Evolutionary conservation across 75 land plant species (phyloP).

Genomic region (Cupressus sempervirens): DNA sequence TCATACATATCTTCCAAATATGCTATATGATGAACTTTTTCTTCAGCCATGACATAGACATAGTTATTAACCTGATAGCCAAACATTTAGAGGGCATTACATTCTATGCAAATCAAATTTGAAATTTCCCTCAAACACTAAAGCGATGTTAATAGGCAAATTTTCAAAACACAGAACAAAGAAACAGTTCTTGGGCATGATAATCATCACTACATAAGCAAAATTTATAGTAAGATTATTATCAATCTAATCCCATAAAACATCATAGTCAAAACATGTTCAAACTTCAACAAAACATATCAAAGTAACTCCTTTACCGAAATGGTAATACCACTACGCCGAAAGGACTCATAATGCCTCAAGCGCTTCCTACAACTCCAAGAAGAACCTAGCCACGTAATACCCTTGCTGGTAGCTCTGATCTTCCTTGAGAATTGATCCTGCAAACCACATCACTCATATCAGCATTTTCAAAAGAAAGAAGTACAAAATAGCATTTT

Average conservation of each 20-base stretch:
- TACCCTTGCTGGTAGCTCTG: constrained; percentile 38
- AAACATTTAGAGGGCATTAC: not conserved
- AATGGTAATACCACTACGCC: constrained; percentile 71
- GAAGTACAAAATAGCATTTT: not conserved
- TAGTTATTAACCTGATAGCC: constrained; percentile 60
- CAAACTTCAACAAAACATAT: not conserved
- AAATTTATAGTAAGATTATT: not conserved
- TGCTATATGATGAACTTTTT: constrained; percentile 71
- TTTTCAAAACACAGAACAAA: not conserved
- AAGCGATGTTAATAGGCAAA: not conserved
- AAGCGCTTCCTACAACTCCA: constrained; percentile 84
- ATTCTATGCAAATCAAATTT: not conserved
- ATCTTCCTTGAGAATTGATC: constrained; percentile 25
- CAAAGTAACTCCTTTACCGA: not conserved
- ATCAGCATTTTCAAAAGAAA: not conserved
- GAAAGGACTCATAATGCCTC: constrained; percentile 70
- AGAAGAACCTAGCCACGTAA: constrained; percentile 65
- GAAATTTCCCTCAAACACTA: not conserved
- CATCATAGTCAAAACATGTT: not conserved
- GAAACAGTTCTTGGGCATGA: not conserved
- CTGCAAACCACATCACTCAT: constrained; percentile 15
- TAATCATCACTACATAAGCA: not conserved
- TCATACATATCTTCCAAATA: constrained; percentile 97
- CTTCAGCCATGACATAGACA: constrained; percentile 85
- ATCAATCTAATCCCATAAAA: not conserved